A percentile compares a stretch with the other conserved stretches of the same genome.
Evolutionary conservation across 2,329 filamentous ascomycete genomes (phyloP).

Genomic region (Ceratocystis huliohia): DNA sequence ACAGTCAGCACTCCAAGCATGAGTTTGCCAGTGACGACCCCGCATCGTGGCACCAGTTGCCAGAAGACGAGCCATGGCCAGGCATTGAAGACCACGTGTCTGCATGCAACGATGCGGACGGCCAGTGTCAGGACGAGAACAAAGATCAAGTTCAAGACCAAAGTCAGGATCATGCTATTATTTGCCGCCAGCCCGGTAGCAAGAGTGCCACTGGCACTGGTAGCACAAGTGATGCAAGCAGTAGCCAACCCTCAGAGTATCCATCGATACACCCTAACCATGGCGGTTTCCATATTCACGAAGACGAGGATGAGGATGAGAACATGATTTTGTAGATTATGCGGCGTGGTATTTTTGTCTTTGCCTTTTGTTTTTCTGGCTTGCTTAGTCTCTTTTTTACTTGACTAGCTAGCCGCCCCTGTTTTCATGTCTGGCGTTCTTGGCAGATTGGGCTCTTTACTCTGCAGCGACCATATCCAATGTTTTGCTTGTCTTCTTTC

Average conservation of each 20-base stretch:
- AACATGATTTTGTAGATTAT: constrained; percentile 18
- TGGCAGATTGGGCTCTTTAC: background rate
- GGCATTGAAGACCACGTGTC: constrained; percentile 42
- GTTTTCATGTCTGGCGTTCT: background rate
- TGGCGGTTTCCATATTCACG: constrained; percentile 32
- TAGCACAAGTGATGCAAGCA: constrained; percentile 24
- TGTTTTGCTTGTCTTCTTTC: background rate
- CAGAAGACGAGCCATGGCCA: constrained; percentile 45
- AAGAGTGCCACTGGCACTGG: constrained; percentile 26
- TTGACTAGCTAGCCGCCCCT: background rate
- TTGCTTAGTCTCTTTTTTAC: background rate
- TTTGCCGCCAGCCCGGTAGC: no score
- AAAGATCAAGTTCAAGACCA: no score
- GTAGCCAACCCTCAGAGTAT: constrained; percentile 45
- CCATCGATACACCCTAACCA: constrained; percentile 37
- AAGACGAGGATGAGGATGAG: constrained; percentile 27
- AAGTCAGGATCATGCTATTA: no score
- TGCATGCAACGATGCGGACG: constrained; percentile 42
- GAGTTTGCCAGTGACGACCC: background rate
- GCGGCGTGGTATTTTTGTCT: background rate
- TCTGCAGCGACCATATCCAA: constrained; percentile 1
- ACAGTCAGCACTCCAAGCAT: background rate
- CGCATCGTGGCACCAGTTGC: constrained; percentile 25
- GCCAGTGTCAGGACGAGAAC: constrained; percentile 21
- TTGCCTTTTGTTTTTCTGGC: background rate